Percentiles rank a stretch among this genome's conserved stretches.
phyloP scores from a whole-genome alignment of 768 basidiomycete genomes.

The Psilocybe cubensis region DNA sequence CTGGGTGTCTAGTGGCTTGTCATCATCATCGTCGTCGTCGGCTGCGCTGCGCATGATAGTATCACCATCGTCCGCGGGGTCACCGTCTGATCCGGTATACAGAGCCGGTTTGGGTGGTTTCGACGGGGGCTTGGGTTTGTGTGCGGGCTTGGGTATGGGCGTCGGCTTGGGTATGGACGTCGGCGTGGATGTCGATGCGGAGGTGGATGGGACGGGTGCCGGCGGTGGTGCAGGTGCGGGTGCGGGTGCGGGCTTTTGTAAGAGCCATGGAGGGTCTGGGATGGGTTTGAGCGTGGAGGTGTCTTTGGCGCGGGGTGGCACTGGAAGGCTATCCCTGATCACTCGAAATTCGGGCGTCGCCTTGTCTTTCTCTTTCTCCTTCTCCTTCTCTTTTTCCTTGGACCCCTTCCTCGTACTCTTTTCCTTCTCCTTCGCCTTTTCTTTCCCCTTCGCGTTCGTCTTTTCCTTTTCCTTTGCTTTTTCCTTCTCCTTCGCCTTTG shows the following conservation, averaged over 20 bases:
- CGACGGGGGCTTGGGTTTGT: too few species aligned
- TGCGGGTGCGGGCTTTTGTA: neutral
- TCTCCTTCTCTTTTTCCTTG: too few species aligned
- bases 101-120: too few species aligned
- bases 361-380: neutral
- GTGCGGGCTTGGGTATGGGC: too few species aligned
- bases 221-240: neutral
- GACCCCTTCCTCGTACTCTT: neutral
- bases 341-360: constrained; percentile 2
- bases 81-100: too few species aligned
- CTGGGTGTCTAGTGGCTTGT: neutral
- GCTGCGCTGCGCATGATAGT: too few species aligned
- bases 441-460: neutral
- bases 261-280: constrained; percentile 23
- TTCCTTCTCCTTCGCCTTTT: neutral
- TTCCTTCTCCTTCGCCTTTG: too few species aligned
- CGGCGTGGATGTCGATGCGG: too few species aligned
- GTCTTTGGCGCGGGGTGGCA: neutral
- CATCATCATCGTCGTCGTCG: too few species aligned
- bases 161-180: too few species aligned
- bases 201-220: neutral
- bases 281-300: constrained; percentile 14
- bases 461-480: neutral
- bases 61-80: too few species aligned
- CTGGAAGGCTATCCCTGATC: neutral